phyloP scores from a whole-genome alignment of 129 eudicot species.

The Lactuca saligna region DNA sequence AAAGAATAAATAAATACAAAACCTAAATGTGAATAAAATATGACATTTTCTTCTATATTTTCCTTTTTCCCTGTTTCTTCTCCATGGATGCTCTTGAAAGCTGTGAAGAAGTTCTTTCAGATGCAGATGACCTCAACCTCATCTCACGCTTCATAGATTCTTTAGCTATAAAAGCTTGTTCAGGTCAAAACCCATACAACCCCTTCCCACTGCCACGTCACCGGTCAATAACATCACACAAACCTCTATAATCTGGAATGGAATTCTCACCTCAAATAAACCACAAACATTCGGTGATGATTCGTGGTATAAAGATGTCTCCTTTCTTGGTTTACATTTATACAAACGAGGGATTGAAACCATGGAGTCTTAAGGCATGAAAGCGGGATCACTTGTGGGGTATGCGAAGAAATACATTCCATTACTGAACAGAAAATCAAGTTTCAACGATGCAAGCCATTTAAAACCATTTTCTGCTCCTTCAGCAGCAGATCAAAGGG shows the following conservation, averaged over 20 bases:
- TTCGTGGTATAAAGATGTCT: constrained; percentile 90
- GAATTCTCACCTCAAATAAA: constrained; percentile 42
- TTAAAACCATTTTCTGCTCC: constrained; percentile 49
- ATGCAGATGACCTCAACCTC: constrained; percentile 71
- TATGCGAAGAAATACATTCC: constrained; percentile 76
- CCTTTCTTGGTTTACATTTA: constrained; percentile 31
- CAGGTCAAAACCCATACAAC: constrained; percentile 34
- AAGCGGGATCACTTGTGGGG: constrained; percentile 63
- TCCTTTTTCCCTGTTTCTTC: too few species aligned
- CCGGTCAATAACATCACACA: constrained; percentile 7
- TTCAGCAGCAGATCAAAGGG: constrained; percentile 71
- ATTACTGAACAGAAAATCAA: constrained; percentile 54
- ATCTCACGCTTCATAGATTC: constrained; percentile 80
- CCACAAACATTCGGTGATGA: constrained; percentile 34
- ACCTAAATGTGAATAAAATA: too few species aligned
- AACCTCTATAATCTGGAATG: constrained; percentile 48
- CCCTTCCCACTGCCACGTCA: constrained; percentile 17
- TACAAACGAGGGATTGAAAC: constrained; percentile 51
- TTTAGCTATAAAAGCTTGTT: constrained; percentile 66
- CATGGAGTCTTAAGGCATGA: constrained; percentile 61
- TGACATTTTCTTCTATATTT: too few species aligned
- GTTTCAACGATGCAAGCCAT: constrained; percentile 45
- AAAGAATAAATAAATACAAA: too few species aligned
- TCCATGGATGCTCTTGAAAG: constrained; percentile 44
- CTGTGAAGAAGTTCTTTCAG: constrained; percentile 68